Evolutionary conservation across 345 rosid species (phyloP).

Genomic region (Clausena lansium): DNA sequence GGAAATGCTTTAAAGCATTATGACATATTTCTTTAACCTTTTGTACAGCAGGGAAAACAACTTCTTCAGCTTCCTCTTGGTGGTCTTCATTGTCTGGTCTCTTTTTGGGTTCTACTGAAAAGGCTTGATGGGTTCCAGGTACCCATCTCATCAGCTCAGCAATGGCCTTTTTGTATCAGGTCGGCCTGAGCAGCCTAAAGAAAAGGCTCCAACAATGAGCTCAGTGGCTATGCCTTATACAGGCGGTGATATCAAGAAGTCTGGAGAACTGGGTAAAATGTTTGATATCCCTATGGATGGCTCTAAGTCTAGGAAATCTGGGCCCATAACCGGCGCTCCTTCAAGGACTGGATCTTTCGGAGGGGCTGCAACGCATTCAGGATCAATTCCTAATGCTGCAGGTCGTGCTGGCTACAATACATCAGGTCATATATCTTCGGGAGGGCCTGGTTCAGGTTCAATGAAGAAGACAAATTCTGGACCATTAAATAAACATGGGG

Average conservation of each 20-base stretch:
- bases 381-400: constrained; percentile 75
- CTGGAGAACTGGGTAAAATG: constrained; percentile 97
- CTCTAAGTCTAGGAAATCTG: constrained; percentile 84
- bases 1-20: neutral
- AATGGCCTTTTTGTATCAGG: constrained; percentile 92
- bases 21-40: neutral
- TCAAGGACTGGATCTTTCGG: constrained; percentile 93
- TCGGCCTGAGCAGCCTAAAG: constrained; percentile 94
- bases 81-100: constrained; percentile 6
- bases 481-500: constrained; percentile 88
- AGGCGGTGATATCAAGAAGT: constrained; percentile 89
- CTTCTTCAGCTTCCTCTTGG: neutral
- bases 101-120: constrained; percentile 21
- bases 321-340: constrained; percentile 79
- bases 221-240: constrained; percentile 92
- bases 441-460: constrained; percentile 75
- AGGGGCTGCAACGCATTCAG: constrained; percentile 71
- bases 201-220: constrained; percentile 83
- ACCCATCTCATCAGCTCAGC: constrained; percentile 88
- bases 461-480: constrained; percentile 92
- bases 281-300: constrained; percentile 78
- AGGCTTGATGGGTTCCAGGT: constrained; percentile 73
- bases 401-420: constrained; percentile 62
- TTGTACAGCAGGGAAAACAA: constrained; percentile 27
- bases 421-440: constrained; percentile 61